Percentiles rank a stretch among this genome's conserved stretches.
These are phyloP conservation scores for Oryza australiensis DNA, from an alignment of 176 grass and related monocot species.

Conservation along the genomic window DNA sequence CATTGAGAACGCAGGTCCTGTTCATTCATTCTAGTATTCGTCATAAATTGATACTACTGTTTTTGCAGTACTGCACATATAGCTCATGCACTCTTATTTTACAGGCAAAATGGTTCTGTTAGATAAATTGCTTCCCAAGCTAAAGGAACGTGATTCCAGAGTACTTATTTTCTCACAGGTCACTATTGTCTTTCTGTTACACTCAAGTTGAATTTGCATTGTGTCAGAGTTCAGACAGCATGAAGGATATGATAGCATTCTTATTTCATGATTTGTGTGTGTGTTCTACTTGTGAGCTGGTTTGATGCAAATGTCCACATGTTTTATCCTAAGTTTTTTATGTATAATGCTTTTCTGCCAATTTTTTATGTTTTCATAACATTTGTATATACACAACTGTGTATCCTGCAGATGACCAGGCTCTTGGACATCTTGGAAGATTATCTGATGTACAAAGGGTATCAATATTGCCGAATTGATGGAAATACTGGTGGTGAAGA, in stretches of 20 bases:
- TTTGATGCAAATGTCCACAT: constrained; percentile 10
- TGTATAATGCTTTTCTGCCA: not conserved
- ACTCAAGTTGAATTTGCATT: not conserved
- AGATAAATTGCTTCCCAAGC: constrained; percentile 72
- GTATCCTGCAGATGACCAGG: constrained; percentile 65
- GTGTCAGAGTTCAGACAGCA: not conserved
- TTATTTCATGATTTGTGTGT: not conserved
- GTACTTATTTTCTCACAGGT: constrained; percentile 86
- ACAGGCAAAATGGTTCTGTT: constrained; percentile 83
- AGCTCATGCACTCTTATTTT: constrained; percentile 18
- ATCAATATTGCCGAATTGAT: constrained; percentile 71
- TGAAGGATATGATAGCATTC: not conserved
- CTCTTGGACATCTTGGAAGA: constrained; percentile 80
- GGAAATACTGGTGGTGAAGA: constrained; percentile 73
- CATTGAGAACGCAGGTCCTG: constrained; percentile 69
- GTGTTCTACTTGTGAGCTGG: constrained; percentile 21
- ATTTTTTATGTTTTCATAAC: not conserved
- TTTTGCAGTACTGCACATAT: not conserved
- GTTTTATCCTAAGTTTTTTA: not conserved
- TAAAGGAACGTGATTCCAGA: constrained; percentile 80
- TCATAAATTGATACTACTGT: not conserved
- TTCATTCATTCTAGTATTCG: constrained; percentile 1
- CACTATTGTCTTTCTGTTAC: constrained; percentile 18
- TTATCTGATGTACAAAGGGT: constrained; percentile 65
- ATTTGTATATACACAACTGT: not conserved